Evolutionary conservation across 2,329 filamentous ascomycete species (phyloP).

Genomic region (Phialocephala subalpina): DNA sequence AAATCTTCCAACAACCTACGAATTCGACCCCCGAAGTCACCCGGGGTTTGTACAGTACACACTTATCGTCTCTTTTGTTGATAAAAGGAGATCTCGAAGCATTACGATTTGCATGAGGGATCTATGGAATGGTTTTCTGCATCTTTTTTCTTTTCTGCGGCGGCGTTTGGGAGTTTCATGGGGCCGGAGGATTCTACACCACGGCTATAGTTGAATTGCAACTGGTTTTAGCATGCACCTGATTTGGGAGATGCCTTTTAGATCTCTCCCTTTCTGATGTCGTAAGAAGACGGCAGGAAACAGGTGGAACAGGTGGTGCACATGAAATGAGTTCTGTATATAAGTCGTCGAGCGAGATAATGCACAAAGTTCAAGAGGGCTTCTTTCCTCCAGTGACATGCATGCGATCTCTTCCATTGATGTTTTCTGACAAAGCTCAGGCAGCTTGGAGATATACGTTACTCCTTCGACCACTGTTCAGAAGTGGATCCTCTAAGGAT

Average conservation of each 20-base stretch:
- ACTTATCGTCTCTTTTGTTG: constrained; percentile 46
- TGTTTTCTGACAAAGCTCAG: too few relatives aligned
- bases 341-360: constrained; percentile 32
- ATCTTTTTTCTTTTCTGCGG: constrained; percentile 37
- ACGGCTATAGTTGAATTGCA: background rate
- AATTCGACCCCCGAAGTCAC: constrained; percentile 20
- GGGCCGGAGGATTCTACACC: constrained; percentile 17
- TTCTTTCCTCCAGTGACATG: too few relatives aligned
- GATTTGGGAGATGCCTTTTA: constrained; percentile 21
- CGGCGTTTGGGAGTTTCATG: constrained; percentile 40
- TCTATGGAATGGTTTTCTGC: constrained; percentile 48
- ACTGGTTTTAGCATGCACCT: constrained; percentile 14
- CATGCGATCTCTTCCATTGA: too few relatives aligned
- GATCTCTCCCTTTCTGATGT: constrained; percentile 29
- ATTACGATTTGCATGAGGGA: constrained; percentile 60
- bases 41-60: constrained; percentile 41
- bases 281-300: constrained; percentile 1
- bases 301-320: background rate
- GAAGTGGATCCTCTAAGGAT: too few relatives aligned
- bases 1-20: constrained; percentile 33
- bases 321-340: constrained; percentile 36
- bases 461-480: too few relatives aligned
- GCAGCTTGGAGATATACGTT: too few relatives aligned
- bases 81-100: constrained; percentile 46
- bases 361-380: constrained; percentile 29